These are phyloP conservation scores for Vanrija pseudolonga DNA, from an alignment of 1,284 basidiomycete genomes.

Conservation along the genomic window DNA sequence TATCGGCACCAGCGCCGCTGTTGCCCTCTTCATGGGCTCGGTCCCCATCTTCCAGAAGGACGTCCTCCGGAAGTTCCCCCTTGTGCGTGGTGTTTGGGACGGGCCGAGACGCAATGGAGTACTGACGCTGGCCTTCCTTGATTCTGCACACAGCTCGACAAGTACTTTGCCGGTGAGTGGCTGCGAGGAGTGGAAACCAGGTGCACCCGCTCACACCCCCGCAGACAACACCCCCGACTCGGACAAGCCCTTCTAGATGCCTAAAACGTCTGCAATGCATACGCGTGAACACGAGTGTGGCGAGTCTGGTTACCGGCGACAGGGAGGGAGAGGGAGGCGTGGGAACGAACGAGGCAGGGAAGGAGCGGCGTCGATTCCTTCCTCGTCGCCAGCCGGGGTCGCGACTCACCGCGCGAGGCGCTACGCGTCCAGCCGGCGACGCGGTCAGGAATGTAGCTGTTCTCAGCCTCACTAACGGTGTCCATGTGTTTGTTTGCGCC, in stretches of 20 bases:
- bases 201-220: neutral
- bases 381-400: too few species aligned
- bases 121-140: neutral
- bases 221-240: conserved; percentile 46
- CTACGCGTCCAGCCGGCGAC: too few species aligned
- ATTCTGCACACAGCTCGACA: conserved; percentile 16
- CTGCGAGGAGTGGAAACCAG: neutral
- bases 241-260: conserved; percentile 49
- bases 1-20: conserved; percentile 36
- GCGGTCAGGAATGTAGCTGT: too few species aligned
- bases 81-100: conserved; percentile 27
- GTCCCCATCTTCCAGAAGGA: conserved; percentile 48
- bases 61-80: conserved; percentile 44
- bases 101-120: neutral
- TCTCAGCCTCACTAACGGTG: too few species aligned
- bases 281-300: neutral
- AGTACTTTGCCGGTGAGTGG: conserved; percentile 34
- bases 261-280: neutral
- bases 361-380: too few species aligned
- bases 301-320: too few species aligned
- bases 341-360: too few species aligned
- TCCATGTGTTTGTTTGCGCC: neutral
- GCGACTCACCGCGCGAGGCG: too few species aligned
- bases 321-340: too few species aligned
- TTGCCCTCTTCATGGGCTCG: conserved; percentile 43